These are phyloP conservation scores for Solanum bulbocastanum DNA, from an alignment of 257 asterid genomes.

Conservation along the genomic window DNA sequence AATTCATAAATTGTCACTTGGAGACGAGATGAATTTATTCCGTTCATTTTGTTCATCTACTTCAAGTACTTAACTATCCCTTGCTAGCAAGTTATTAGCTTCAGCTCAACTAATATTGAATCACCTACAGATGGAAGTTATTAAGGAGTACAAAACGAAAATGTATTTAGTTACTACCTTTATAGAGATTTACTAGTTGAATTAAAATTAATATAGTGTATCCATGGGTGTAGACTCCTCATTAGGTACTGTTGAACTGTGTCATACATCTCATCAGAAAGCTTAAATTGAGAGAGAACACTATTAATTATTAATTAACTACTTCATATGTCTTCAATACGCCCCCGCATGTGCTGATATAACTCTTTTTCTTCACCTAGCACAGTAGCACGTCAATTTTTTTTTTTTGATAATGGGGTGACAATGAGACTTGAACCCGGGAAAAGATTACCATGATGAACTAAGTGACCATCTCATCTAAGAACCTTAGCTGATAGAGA, in stretches of 20 bases:
- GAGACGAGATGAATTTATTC: not conserved
- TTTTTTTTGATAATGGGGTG: not conserved
- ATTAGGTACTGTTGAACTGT: not conserved
- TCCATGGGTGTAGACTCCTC: not conserved
- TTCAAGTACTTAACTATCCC: not conserved
- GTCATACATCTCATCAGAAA: not conserved
- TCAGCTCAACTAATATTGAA: not conserved
- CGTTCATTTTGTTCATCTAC: not conserved
- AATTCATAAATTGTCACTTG: not conserved
- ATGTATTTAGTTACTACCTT: not conserved
- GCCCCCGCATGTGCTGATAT: not conserved
- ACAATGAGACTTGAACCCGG: not conserved
- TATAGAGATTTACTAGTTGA: not conserved
- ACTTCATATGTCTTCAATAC: not conserved
- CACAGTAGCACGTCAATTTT: not conserved
- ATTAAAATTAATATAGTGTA: not conserved
- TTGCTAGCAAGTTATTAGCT: not conserved
- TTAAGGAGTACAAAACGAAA: not conserved
- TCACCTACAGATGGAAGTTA: not conserved
- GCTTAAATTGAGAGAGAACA: not conserved
- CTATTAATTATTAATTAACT: not conserved
- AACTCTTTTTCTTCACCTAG: not conserved
- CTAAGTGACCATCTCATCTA: not conserved
- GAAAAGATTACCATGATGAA: not conserved
- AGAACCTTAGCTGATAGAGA: not conserved